Base-by-base conservation (phyloP, 192 early-diverging fungal genomes). In the Gonapodya prolifera region DNA sequence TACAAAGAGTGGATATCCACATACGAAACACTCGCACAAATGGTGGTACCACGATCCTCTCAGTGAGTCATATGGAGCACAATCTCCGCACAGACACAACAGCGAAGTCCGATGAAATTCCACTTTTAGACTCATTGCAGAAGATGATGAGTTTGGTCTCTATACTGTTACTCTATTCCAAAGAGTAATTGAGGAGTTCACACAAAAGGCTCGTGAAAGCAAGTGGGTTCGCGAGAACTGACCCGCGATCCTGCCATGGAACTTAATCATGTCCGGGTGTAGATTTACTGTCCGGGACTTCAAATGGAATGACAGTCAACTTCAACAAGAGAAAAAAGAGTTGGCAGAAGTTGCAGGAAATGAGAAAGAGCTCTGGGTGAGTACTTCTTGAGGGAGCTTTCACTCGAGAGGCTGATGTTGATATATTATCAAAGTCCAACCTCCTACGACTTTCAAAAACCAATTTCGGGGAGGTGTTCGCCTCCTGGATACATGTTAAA, bases 41-140 rank as follows among this genome's bases (percentile, higher is more conserved):
- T 96, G 94, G 93, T 99, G 13, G 97, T 99, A 29, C 98, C 98
- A 16, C 90, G 98, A 70, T 98, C 97, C 1, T 90, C 92, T 71
- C 82, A 85, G 93, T 95, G 89, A 78, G 87, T 83, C 30, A 13
- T n/a, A n/a, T n/a, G 1, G 34, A 0, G n/a, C n/a, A n/a, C n/a
- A n/a, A n/a, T n/a, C n/a, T n/a, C n/a, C n/a, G n/a, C n/a, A n/a
- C n/a, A n/a, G n/a, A n/a, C n/a, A n/a, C n/a, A n/a, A 71, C 34
- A 71, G 32, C 34, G 2, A 2, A 71, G 8, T 1, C 30, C 30
- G 32, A 70, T 70, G 1, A 31, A 31, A 70, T 70, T 70, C 32
- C 30, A n/a, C n/a, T n/a, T n/a, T 16, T 32, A 73, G 90, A 70
- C 89, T 89, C 84, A 93, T 99, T 79, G 87, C 93, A 0, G 94